A percentile compares a stretch with the other conserved stretches of the same genome.
Conservation (phyloP, 371 early-diverging fungal genomes). For the Mortierella sp. region DNA sequence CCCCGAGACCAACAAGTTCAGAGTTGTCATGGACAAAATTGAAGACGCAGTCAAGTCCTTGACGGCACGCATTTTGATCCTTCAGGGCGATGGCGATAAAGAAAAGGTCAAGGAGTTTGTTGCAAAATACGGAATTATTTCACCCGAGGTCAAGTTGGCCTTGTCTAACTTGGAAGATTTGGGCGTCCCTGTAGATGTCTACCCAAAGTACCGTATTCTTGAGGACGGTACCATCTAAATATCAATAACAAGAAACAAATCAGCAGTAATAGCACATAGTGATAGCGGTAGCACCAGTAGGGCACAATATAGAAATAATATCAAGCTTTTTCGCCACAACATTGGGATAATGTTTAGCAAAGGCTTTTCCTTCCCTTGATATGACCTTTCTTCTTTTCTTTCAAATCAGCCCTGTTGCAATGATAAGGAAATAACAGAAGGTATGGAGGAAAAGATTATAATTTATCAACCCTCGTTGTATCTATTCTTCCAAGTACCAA, state of each 20-base stretch:
- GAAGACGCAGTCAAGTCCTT: conserved; percentile 73
- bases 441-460: too few species aligned
- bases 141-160: conserved; percentile 63
- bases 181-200: conserved; percentile 55
- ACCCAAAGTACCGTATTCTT: conserved; percentile 52
- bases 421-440: too few species aligned
- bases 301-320: too few species aligned
- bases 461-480: too few species aligned
- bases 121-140: conserved; percentile 69
- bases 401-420: too few species aligned
- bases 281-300: too few species aligned
- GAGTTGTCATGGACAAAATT: conserved; percentile 78
- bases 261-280: neutral
- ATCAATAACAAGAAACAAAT: neutral
- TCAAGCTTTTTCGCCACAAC: too few species aligned
- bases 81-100: conserved; percentile 87
- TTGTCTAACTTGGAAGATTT: conserved; percentile 66
- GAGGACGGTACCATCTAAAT: conserved; percentile 51
- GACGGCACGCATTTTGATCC: conserved; percentile 76
- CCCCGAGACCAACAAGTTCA: conserved; percentile 60
- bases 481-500: too few species aligned
- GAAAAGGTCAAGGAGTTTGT: conserved; percentile 71
- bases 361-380: too few species aligned
- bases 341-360: too few species aligned
- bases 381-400: too few species aligned